Base-by-base conservation (phyloP, 345 rosid species). In the Salix udensis region DNA sequence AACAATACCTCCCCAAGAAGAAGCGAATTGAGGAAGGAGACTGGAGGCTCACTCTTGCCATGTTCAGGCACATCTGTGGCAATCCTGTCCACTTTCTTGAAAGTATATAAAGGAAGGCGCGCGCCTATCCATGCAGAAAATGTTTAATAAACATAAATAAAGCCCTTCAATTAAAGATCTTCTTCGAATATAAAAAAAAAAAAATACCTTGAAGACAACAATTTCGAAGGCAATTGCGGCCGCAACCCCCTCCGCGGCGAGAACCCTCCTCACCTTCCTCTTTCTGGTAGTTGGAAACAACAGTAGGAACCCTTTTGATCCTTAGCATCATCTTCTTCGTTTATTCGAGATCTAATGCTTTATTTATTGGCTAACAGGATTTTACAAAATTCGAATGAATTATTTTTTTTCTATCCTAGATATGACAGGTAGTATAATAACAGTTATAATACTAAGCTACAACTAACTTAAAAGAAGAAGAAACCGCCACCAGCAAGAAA, bases 401-500 rank as follows among this genome's bases (percentile, higher is more conserved):
- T 9, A 4, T 4, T 40, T 40, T 2, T 40, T 40, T 40, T 40
- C 44, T 40, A 40, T 40, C 3, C 12, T 40, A 40, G 44, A 9
- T 55, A 9, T n/a, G 11, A 55, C 1, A n/a, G 0, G 4, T 2
- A n/a, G 1, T 21, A 1, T 8, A 55, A 55, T 8, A n/a, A 23
- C 0, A 55, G 24, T 0, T n/a, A 23, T n/a, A 55, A 3, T 3
- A 55, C 74, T 74, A 42, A 58, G 24, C 72, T 67, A 67, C 21
- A 7, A 34, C 73, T 40, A 78, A 76, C 23, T 6, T 24, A 72
- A 66, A 52, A 46, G 77, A 42, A 5, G 40, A 28, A n/a, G 58
- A 77, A 68, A 81, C 99, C 99, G 67, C 99, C 99, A 76, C 99
- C 99, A 70, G 99, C 99, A 11, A 96, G 92, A 85, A 96, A 96